Base-by-base conservation (phyloP, 805 yeast species). In the Danielozyma ontarioensis region DNA sequence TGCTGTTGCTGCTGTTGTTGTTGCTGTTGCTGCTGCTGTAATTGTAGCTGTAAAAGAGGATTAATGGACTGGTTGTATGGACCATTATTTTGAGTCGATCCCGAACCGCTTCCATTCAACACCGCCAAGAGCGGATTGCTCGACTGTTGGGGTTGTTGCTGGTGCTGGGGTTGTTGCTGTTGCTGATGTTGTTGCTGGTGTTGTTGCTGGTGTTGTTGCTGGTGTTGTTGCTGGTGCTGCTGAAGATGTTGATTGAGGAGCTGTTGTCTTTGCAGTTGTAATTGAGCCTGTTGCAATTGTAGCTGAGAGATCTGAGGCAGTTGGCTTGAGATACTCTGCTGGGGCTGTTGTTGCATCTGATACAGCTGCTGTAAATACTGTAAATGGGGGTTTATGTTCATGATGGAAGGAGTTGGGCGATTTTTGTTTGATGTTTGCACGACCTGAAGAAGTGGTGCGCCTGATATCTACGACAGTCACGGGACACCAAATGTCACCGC, bases 361-460 rank as follows among this genome's bases (percentile, higher is more conserved):
- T 43, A 51, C 42, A 47, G 63, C 44, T 58, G 65, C 41, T 57
- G 71, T 38, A 65, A 52, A 45, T 63, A 64, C 41, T 62, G 72
- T 30, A 64, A 58, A 37, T 65, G 72, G 18, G 70, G 69, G 36
- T 62, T 62, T 29, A 57, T 56, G 48, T 65, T 65, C 70, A 65
- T 65, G 14, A 17, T 14, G 4, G 13, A 6, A 28, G 14, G 33
- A 28, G 11, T n/a, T 19, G 17, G 30, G 15, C 17, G 18, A 19
- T 15, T 27, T 13, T 27, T 7, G 14, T 12, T n/a, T 14, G 15
- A 11, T 22, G 12, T n/a, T 22, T 11, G 25, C 11, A n/a, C 11
- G n/a, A 22, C n/a, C 25, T 11, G 25, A 11, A 22, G 11, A n/a
- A n/a, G 13, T 13, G 10, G n/a, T 26, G 13, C 28, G 13, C 10